Conservation (phyloP, 225 moss, liverwort and hornwort species). For the Physcomitrium patens region DNA sequence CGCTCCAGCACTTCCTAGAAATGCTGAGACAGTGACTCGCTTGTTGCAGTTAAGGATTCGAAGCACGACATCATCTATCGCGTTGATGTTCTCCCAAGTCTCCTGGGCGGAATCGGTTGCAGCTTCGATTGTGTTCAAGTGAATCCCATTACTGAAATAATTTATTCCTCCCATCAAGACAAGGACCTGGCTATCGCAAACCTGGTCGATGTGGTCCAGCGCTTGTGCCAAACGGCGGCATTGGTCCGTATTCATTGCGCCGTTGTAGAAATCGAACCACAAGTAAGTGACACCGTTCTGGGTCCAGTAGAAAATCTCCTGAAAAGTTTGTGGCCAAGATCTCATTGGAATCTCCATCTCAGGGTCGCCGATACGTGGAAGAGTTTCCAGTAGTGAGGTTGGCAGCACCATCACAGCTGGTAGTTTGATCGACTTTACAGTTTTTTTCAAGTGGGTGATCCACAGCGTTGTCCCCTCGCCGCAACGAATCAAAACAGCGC, state of each 20-base stretch:
- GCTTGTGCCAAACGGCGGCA: slow-evolving; percentile 38
- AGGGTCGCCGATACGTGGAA: slow-evolving; percentile 17
- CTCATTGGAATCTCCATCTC: slow-evolving; percentile 36
- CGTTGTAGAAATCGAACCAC: slow-evolving; percentile 76
- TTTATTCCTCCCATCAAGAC: slow-evolving; percentile 59
- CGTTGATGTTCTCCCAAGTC: slow-evolving; percentile 67
- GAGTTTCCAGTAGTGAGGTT: background rate
- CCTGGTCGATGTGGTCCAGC: slow-evolving; percentile 38
- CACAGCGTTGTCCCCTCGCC: slow-evolving; percentile 48
- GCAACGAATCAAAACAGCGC: slow-evolving; percentile 50
- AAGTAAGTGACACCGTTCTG: slow-evolving; percentile 49
- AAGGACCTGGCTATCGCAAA: slow-evolving; percentile 31
- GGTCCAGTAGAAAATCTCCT: slow-evolving; percentile 62
- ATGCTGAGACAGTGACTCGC: slow-evolving; percentile 45
- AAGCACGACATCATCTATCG: slow-evolving; percentile 53
- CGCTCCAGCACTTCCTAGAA: slow-evolving; percentile 56
- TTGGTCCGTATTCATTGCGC: slow-evolving; percentile 67
- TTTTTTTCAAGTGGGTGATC: slow-evolving; percentile 49
- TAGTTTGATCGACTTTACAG: slow-evolving; percentile 49
- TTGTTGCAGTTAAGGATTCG: slow-evolving; percentile 32
- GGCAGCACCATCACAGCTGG: slow-evolving; percentile 40
- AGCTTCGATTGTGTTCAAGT: slow-evolving; percentile 65
- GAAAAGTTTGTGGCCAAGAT: slow-evolving; percentile 44
- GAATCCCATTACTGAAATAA: slow-evolving; percentile 68
- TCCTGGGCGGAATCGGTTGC: slow-evolving; percentile 34